Evolutionary conservation across 176 grass and related monocot genomes (phyloP).

Genomic region (Aegilops umbellulata): DNA sequence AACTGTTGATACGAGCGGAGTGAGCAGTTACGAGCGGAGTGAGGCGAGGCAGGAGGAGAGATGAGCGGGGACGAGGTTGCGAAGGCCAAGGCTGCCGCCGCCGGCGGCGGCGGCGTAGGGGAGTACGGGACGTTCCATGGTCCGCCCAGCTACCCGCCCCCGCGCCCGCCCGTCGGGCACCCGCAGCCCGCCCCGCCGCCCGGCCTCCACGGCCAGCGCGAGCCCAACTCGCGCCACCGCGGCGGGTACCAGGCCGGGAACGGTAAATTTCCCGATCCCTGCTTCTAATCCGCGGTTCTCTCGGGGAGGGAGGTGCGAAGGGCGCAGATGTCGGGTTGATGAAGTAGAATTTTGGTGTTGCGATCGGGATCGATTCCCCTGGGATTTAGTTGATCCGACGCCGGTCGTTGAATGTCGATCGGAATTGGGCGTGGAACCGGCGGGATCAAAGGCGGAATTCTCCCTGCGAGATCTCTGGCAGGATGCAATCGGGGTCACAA

Average conservation of each 20-base stretch:
- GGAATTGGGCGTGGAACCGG: background rate
- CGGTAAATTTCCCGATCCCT: slow-evolving; percentile 27
- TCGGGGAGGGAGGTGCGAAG: background rate
- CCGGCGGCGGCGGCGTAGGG: background rate
- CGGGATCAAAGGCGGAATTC: background rate
- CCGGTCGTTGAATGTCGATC: background rate
- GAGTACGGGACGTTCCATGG: slow-evolving; percentile 78
- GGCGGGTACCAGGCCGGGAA: slow-evolving; percentile 56
- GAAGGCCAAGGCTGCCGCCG: slow-evolving; percentile 9
- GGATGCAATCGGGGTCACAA: background rate
- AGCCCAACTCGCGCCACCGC: slow-evolving; percentile 35
- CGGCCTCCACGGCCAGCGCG: slow-evolving; percentile 32
- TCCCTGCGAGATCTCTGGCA: background rate
- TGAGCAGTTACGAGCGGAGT: background rate
- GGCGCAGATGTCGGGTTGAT: background rate
- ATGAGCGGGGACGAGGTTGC: slow-evolving; percentile 16
- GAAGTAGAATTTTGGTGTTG: background rate
- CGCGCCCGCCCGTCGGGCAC: slow-evolving; percentile 65
- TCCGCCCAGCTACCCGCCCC: slow-evolving; percentile 54
- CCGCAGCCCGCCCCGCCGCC: slow-evolving; percentile 65
- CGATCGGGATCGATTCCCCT: background rate
- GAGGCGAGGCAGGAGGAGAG: background rate
- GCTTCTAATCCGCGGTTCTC: background rate
- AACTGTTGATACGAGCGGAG: background rate
- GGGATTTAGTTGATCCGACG: background rate